A percentile compares a stretch with the other conserved stretches of the same genome.
Conservation (phyloP, 2,329 filamentous ascomycete species). For the Emmonsiellopsis sp. region DNA sequence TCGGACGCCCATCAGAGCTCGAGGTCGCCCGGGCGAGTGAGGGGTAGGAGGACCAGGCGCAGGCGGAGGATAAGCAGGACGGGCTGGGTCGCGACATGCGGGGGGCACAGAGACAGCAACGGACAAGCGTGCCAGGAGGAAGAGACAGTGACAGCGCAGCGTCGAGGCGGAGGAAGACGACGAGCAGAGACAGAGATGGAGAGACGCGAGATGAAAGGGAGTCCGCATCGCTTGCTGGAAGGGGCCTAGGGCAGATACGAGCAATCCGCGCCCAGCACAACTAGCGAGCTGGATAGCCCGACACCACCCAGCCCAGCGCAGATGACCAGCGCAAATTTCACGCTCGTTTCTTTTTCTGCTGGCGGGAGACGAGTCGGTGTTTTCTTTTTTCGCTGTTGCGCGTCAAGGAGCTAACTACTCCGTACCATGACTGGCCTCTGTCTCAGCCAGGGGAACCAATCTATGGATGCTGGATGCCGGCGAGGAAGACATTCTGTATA, state of each 20-base stretch:
- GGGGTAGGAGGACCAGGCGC: conserved; percentile 2
- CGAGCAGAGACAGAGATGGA: background rate
- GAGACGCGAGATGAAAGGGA: background rate
- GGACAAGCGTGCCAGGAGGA: too few relatives aligned
- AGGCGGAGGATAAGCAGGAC: background rate
- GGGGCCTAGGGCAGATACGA: background rate
- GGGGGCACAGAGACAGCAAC: background rate
- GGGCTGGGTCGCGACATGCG: conserved; percentile 1
- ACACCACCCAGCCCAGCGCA: background rate
- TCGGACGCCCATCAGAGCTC: conserved; percentile 2
- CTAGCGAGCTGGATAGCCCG: background rate
- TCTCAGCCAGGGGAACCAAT: too few relatives aligned
- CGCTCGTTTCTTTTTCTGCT: background rate
- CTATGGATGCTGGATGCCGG: too few relatives aligned
- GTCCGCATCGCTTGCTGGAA: background rate
- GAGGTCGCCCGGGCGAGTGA: conserved; percentile 1
- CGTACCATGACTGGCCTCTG: too few relatives aligned
- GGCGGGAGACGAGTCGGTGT: background rate
- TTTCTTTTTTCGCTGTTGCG: background rate
- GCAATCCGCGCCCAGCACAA: background rate
- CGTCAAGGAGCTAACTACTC: too few relatives aligned
- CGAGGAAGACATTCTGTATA: too few relatives aligned
- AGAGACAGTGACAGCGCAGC: background rate
- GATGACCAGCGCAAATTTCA: conserved; percentile 1
- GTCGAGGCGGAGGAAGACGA: background rate